A percentile compares a stretch with the other conserved stretches of the same genome.
phyloP scores from a whole-genome alignment of 2,329 filamentous ascomycete genomes.

The Aspergillus flavus region DNA sequence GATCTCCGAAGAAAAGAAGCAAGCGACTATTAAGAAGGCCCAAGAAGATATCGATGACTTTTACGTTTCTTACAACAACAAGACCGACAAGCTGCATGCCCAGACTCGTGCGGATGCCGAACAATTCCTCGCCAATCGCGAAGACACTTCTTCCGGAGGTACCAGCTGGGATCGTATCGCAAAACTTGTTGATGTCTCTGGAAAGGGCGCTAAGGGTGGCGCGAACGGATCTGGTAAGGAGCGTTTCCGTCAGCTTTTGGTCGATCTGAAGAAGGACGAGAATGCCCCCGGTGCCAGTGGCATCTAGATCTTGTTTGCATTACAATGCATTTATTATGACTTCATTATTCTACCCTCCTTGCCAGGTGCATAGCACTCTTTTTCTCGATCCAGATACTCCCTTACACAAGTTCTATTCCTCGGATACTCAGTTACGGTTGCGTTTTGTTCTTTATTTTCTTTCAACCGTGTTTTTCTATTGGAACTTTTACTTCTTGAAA shows the following conservation, averaged over 20 bases:
- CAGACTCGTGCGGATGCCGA: conserved; percentile 92
- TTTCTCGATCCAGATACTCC: conserved; percentile 8
- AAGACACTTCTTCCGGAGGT: conserved; percentile 91
- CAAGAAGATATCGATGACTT: conserved; percentile 97
- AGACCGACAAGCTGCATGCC: conserved; percentile 89
- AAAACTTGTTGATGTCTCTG: conserved; percentile 95
- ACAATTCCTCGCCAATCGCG: conserved; percentile 82
- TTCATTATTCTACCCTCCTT: background rate
- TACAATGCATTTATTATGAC: conserved; percentile 16
- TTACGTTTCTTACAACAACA: conserved; percentile 98
- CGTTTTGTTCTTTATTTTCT: conserved; percentile 12
- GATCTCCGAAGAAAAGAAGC: conserved; percentile 78
- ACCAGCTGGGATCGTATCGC: conserved; percentile 99
- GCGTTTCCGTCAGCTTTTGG: conserved; percentile 86
- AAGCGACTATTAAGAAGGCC: conserved; percentile 83
- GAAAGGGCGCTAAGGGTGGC: conserved; percentile 85
- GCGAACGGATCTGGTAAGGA: conserved; percentile 91
- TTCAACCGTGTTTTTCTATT: conserved; percentile 20
- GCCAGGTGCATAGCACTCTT: conserved; percentile 11
- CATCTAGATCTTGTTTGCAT: conserved; percentile 32
- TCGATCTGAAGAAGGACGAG: conserved; percentile 89
- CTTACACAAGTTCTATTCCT: conserved; percentile 6
- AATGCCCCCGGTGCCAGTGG: conserved; percentile 68
- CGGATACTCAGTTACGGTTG: conserved; percentile 12
- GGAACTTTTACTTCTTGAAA: conserved; percentile 16